Base-by-base conservation (phyloP, 1,284 basidiomycete species). In the Ustilago lituana region DNA sequence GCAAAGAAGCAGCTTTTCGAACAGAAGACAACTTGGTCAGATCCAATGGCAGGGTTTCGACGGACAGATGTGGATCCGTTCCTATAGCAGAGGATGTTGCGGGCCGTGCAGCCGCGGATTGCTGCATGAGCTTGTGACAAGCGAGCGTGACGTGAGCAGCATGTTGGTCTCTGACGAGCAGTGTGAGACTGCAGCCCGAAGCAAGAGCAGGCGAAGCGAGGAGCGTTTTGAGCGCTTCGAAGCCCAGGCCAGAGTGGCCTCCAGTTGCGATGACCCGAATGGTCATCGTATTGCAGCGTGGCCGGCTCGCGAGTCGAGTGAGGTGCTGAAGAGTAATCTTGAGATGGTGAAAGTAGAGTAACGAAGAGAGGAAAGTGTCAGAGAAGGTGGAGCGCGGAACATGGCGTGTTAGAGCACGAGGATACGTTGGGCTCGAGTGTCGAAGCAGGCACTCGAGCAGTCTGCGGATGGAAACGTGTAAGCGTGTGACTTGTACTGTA, bases 161-260 rank as follows among this genome's bases (percentile, higher is more conserved):
- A 4, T 40, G 26, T 10, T 37, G 33, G 27, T 71, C 58, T 5
- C 67, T 35, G 3, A 52, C 58, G 31, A 62, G 17, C 20, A 65
- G n/a, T 14, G 58, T 62, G 43, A 71, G 49, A n/a, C 36, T 43
- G 43, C 49, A 45, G 4, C 43, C 40, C 4, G 58, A 29, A 8
- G 46, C 39, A 0, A 60, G 19, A 5, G 29, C 12, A 4, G 58
- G 46, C 9, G 62, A 54, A 8, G 53, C 54, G 5, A 71, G 45
- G 15, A 71, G 58, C 20, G 58, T 46, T 37, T 71, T 65, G 62
- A 71, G 52, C 2, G 67, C 67, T 23, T 65, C 67, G 22, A 61
- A 62, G 2, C 67, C 67, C 2, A 71, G 51, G 4, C 67, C 67
- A 2, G 67, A 71, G 43, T 71, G 67, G 4, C 67, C 62, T 15